Evolutionary conservation across 495 filamentous ascomycete genomes (phyloP).

Genomic region (Penicillium longicatenatum): DNA sequence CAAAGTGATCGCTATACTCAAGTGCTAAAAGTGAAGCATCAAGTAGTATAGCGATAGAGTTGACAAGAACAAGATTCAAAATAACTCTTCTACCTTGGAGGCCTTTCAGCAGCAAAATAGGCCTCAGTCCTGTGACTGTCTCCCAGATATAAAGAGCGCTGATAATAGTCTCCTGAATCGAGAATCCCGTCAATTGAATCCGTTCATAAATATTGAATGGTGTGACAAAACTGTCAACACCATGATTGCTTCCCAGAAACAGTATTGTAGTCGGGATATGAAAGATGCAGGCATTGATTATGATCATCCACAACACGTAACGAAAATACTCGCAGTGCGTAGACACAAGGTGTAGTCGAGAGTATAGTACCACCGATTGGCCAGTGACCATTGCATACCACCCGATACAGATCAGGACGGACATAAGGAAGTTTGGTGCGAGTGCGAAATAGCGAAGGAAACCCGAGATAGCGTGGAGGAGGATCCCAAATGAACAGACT

Average conservation of each 20-base stretch:
- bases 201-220: constrained; percentile 46
- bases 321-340: constrained; percentile 18
- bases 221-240: constrained; percentile 15
- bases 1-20: constrained; percentile 39
- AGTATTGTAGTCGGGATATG: constrained; percentile 35
- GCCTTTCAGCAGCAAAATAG: constrained; percentile 30
- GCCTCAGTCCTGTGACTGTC: constrained; percentile 36
- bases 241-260: constrained; percentile 30
- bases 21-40: constrained; percentile 35
- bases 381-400: constrained; percentile 41
- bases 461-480: constrained; percentile 26
- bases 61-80: constrained; percentile 47
- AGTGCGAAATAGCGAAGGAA: constrained; percentile 37
- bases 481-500: constrained; percentile 28
- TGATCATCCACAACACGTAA: constrained; percentile 36
- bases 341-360: constrained; percentile 42
- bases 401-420: constrained; percentile 28
- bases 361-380: constrained; percentile 42
- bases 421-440: constrained; percentile 25
- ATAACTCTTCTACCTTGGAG: constrained; percentile 35
- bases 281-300: constrained; percentile 29
- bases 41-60: constrained; percentile 39
- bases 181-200: constrained; percentile 42
- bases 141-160: constrained; percentile 51
- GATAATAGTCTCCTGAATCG: constrained; percentile 50